These are phyloP conservation scores for Scleromitrula shiraiana DNA, from an alignment of 2,329 filamentous ascomycete species.

Conservation along the genomic window DNA sequence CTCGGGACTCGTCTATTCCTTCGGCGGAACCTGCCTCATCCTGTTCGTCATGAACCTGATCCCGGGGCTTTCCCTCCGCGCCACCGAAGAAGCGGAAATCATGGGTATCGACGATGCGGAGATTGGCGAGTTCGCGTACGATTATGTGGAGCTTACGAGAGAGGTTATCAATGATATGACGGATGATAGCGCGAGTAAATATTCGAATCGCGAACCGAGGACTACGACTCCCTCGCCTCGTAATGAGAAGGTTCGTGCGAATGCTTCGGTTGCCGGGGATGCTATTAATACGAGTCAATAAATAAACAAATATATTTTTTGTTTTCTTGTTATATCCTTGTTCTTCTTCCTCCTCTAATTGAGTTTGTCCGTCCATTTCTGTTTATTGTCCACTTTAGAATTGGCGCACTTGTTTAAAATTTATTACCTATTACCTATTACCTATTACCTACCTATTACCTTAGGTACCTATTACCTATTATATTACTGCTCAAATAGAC, in stretches of 20 bases:
- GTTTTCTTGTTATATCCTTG: too few species aligned
- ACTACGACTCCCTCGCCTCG: background rate
- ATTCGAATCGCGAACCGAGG: background rate
- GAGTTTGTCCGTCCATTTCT: too few species aligned
- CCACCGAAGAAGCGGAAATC: constrained; percentile 69
- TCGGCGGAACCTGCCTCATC: constrained; percentile 68
- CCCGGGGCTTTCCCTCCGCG: constrained; percentile 67
- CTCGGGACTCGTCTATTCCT: constrained; percentile 69
- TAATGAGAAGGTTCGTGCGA: background rate
- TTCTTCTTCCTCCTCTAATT: too few species aligned
- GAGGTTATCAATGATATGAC: constrained; percentile 41
- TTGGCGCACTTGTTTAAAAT: too few species aligned
- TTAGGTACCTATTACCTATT: too few species aligned
- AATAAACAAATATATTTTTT: too few species aligned
- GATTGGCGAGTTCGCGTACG: constrained; percentile 92
- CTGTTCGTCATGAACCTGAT: constrained; percentile 74
- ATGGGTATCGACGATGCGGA: constrained; percentile 83
- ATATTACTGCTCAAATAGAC: too few species aligned
- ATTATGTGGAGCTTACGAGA: constrained; percentile 74
- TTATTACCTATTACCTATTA: too few species aligned
- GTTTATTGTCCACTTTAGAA: too few species aligned
- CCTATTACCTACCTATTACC: background rate
- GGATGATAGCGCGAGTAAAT: constrained; percentile 3
- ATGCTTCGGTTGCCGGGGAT: background rate
- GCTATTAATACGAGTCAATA: too few species aligned